Conservation (phyloP, 805 yeast genomes). For the Schizosaccharomyces octosporus region DNA sequence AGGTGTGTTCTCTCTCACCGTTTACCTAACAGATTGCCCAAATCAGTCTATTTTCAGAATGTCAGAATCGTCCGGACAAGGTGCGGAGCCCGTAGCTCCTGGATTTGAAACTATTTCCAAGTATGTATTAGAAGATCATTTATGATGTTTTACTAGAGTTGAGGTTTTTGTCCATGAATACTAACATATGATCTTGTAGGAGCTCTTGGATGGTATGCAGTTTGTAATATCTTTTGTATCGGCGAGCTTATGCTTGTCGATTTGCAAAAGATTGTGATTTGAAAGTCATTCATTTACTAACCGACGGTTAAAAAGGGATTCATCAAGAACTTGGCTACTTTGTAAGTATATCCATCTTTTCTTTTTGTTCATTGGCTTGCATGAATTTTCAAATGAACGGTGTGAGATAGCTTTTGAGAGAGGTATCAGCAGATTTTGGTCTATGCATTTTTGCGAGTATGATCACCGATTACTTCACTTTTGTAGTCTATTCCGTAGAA, state of each 20-base stretch:
- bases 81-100: neutral
- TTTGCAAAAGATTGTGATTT: too few species aligned
- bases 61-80: neutral
- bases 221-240: neutral
- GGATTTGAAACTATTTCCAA: neutral
- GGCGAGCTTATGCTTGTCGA: too few species aligned
- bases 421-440: too few species aligned
- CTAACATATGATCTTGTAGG: neutral
- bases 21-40: neutral
- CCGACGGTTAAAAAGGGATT: neutral
- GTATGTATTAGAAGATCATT: neutral
- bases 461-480: too few species aligned
- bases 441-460: too few species aligned
- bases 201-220: neutral
- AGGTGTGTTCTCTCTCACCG: neutral
- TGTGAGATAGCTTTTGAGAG: too few species aligned
- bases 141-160: neutral
- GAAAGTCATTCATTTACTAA: too few species aligned
- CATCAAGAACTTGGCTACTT: neutral
- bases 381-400: too few species aligned
- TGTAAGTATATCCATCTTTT: neutral
- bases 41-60: neutral
- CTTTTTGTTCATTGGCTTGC: too few species aligned
- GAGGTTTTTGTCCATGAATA: neutral
- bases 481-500: too few species aligned